Evolutionary conservation across 1,284 basidiomycete genomes (phyloP), one percentile per base, ranked within the genome.

Genomic region (Ceratobasidium sp.): DNA sequence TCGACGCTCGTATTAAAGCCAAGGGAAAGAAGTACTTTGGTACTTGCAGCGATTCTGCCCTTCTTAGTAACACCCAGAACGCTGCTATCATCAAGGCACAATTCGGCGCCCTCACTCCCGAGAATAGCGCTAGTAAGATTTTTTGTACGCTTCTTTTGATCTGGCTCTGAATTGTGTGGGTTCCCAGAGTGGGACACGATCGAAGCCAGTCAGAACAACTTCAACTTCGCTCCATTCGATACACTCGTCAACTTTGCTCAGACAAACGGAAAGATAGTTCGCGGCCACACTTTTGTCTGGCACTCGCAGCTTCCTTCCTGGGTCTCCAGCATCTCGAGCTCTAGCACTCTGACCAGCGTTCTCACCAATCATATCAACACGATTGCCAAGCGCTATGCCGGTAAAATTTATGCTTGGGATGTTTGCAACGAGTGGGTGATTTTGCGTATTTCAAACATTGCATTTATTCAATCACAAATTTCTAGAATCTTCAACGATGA

Each of bases 281-380:
- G 69, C 12, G 69, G 69, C 9, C 69, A 71, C 32, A 71, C 69
- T 32, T 58, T 85, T 45, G 41, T 85, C 53, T 86, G 85, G 84
- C 82, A 84, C 78, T 82, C 81, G 70, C 84, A 85, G 73, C 82
- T 86, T 36, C 85, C 85, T 2, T 72, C 76, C 39, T 86, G 84
- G 84, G 85, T 84, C 5, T 78, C 79, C 14, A 73, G 73, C 18
- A 72, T 74, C 32, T 55, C 30, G 12, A 72, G 57, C 55, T 21
- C 53, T 16, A 41, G 55, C 30, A 76, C 75, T 12, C 41, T 76
- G 52, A 76, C 76, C 14, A 71, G 77, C 1, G 81, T 83, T 74
- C 80, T 82, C 67, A 79, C 83, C 76, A 83, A 80, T 75, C 83
- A 84, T 74, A 82, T 83, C 74, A 77, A 79, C 23, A 82, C 78